Base-by-base conservation (phyloP, 768 basidiomycete genomes). In the Brasilioporus rufonigricans region DNA sequence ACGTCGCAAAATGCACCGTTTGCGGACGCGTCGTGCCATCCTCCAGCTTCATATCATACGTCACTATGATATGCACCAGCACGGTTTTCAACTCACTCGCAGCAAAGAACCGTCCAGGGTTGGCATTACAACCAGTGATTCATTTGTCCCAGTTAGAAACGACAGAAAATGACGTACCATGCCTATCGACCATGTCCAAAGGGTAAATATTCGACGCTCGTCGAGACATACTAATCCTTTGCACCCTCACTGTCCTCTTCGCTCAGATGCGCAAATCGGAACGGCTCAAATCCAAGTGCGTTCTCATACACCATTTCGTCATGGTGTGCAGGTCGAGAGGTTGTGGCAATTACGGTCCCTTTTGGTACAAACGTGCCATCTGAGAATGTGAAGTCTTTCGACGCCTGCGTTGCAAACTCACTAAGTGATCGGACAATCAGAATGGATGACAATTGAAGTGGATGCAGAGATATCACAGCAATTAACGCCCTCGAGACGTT, bases 11-110 rank as follows among this genome's bases (percentile, higher is more conserved):
- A 24, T 23, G 21, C n/a, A 31, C 3, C 9, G 29, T 0, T n/a
- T 24, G 13, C 5, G 38, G 38, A 12, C 4, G 27, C n/a, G n/a
- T 29, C 19, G 50, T 26, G 13, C 13, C 11, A 14, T 55, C 56
- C 18, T 46, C 57, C 40, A 61, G 10, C 26, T 57, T 65, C 46
- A 65, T 12, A 19, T 65, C 64, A 16, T 65, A 64, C 23, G 46
- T 46, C 69, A 56, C 67, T 18, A 83, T 55, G 7, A 81, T 41
- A 50, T 78, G 68, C 3, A 77, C 79, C 35, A 82, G 52, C 65
- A 82, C 73, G 0, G 71, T 62, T 61, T 82, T 81, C 65, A 83
- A 58, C 55, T 75, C 69, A 19, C 60, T 67, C 8, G 71, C 72
- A 4, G 76, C 76, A 55, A 80, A 73, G 63, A 80, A 79, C 11